Evolutionary conservation across 2,329 filamentous ascomycete species (phyloP).

Genomic region (Didymella sp.): DNA sequence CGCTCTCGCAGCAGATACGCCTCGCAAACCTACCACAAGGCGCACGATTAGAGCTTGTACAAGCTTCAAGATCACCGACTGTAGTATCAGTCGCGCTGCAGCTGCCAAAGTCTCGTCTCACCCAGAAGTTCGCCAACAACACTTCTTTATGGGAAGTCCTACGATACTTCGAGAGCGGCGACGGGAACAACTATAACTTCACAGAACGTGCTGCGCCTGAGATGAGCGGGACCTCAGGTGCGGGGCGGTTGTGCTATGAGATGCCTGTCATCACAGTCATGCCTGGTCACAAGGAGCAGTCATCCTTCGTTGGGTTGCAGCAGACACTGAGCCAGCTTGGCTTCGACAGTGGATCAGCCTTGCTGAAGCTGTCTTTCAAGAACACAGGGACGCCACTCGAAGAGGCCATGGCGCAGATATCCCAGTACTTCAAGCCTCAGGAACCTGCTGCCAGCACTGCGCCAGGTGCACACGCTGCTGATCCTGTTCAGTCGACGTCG

Average conservation of each 20-base stretch:
- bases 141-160: conserved; percentile 89
- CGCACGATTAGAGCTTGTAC: conserved; percentile 90
- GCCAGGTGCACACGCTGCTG: conserved; percentile 39
- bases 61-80: conserved; percentile 82
- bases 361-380: conserved; percentile 79
- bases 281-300: conserved; percentile 71
- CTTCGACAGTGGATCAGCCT: conserved; percentile 80
- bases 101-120: conserved; percentile 75
- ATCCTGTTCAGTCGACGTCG: conserved; percentile 37
- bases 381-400: conserved; percentile 79
- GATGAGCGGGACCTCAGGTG: conserved; percentile 61
- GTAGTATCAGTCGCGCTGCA: conserved; percentile 90
- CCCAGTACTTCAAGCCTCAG: conserved; percentile 70
- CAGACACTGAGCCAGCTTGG: conserved; percentile 88
- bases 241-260: conserved; percentile 85
- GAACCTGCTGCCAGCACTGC: conserved; percentile 37
- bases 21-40: conserved; percentile 82
- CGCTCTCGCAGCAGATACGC: conserved; percentile 83
- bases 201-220: conserved; percentile 81
- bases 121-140: conserved; percentile 86
- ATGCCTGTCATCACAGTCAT: conserved; percentile 84
- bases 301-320: conserved; percentile 80
- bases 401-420: conserved; percentile 84
- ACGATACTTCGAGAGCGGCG: conserved; percentile 80
- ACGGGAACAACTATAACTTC: conserved; percentile 68